Base-by-base conservation (phyloP, 768 basidiomycete species). In the Tulasnella calospora region DNA sequence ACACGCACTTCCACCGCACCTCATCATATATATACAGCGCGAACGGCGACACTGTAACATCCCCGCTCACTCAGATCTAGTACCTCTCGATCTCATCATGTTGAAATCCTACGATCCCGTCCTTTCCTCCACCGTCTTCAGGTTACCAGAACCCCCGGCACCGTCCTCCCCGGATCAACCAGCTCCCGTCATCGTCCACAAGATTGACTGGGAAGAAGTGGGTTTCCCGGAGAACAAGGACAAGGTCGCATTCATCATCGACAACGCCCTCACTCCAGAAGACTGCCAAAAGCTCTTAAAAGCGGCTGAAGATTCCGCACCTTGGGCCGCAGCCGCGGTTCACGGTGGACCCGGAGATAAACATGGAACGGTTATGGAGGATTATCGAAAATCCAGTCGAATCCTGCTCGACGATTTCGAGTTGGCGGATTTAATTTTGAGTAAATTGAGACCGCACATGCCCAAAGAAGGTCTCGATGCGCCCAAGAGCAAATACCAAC, bases 161-260 rank as follows among this genome's bases (percentile, higher is more conserved):
- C 9, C 51, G 17, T 19, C 51, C 5, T 55, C 51, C 8, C 17
- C 40, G 10, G 47, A 76, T 21, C 17, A 76, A 41, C 57, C 77
- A 12, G 67, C 79, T 27, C 79, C 79, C 17, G 30, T 79, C 46
- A 41, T 55, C 21, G 78, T 67, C 9, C 51, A 79, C 61, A 46
- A 72, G 35, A 19, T 79, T 12, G 77, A 79, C 77, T 79, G 80
- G 40, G 21, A 36, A 15, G 76, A 35, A 3, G 21, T 79, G 3
- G 71, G 71, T 33, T 44, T 79, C 33, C 67, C 79, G 27, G 79
- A 79, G n/a, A n/a, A n/a, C n/a, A n/a, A n/a, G n/a, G n/a, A n/a
- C n/a, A n/a, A n/a, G n/a, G n/a, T n/a, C n/a, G n/a, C n/a, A n/a
- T n/a, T n/a, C n/a, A n/a, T n/a, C n/a, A n/a, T n/a, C n/a, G n/a